Conservation (phyloP, 2,329 filamentous ascomycete genomes). For the Colletotrichum aenigma region DNA sequence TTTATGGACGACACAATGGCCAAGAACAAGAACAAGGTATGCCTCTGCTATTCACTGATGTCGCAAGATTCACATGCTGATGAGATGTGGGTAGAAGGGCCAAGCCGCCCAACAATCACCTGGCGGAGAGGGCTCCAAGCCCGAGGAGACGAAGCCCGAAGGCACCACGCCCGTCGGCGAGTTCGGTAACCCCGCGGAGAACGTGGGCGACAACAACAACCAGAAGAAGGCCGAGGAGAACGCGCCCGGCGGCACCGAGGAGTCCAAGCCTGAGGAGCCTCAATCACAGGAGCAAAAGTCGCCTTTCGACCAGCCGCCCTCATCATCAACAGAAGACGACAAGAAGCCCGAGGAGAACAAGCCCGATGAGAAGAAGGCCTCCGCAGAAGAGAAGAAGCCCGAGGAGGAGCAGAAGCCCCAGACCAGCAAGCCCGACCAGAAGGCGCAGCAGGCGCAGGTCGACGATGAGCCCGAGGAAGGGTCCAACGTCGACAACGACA, state of each 20-base stretch:
- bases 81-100: not conserved
- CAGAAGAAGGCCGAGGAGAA: conserved; percentile 1
- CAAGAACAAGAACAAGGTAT: conserved; percentile 20
- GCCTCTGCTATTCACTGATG: not conserved
- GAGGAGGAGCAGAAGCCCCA: not conserved
- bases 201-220: not conserved
- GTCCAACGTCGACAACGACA: not conserved
- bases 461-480: not conserved
- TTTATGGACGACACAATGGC: conserved; percentile 19
- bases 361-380: not conserved
- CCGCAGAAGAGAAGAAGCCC: not conserved
- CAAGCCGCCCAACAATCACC: not conserved
- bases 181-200: not conserved
- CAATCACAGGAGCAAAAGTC: not conserved
- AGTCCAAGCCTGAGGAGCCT: conserved; percentile 1
- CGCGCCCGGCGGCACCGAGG: not conserved
- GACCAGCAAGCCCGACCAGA: not conserved
- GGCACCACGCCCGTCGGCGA: conserved; percentile 12
- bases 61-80: not conserved
- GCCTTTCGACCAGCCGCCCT: not conserved
- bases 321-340: not conserved
- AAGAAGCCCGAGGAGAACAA: not conserved
- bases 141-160: conserved; percentile 8
- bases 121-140: conserved; percentile 1
- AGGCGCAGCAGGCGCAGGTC: conserved; percentile 12